Evolutionary conservation across 257 asterid species (phyloP).

Genomic region (Apocynum venetum): DNA sequence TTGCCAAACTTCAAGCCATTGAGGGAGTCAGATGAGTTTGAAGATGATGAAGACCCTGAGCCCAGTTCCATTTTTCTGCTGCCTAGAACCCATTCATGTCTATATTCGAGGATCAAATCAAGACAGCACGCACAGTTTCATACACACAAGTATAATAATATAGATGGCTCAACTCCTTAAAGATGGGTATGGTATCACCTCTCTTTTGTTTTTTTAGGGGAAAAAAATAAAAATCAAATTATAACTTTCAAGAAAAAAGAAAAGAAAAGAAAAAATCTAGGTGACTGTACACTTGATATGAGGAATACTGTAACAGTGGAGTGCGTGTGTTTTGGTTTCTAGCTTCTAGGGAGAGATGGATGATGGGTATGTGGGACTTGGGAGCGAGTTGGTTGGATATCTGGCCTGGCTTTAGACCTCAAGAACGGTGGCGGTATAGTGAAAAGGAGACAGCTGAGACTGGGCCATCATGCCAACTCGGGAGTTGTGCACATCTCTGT

Average conservation of each 20-base stretch:
- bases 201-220: no score
- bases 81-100: constrained; percentile 48
- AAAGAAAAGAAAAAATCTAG: not conserved
- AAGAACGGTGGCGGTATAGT: not conserved
- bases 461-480: constrained; percentile 50
- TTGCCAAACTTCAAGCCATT: constrained; percentile 73
- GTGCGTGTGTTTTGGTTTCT: not conserved
- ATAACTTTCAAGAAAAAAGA: not conserved
- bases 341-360: not conserved
- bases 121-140: not conserved
- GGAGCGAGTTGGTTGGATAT: not conserved
- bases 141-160: not conserved
- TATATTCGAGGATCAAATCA: constrained; percentile 17
- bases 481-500: constrained; percentile 25
- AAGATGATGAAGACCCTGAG: constrained; percentile 47
- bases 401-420: constrained; percentile 6
- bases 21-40: constrained; percentile 39
- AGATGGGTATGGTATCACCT: not conserved
- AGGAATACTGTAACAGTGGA: not conserved
- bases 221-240: not conserved
- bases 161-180: not conserved
- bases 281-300: not conserved
- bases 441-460: constrained; percentile 42
- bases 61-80: constrained; percentile 63
- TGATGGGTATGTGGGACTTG: constrained; percentile 16